Percentiles rank a stretch among this genome's conserved stretches.
phyloP scores from a whole-genome alignment of 768 basidiomycete genomes.

The Boletellus emodensis region DNA sequence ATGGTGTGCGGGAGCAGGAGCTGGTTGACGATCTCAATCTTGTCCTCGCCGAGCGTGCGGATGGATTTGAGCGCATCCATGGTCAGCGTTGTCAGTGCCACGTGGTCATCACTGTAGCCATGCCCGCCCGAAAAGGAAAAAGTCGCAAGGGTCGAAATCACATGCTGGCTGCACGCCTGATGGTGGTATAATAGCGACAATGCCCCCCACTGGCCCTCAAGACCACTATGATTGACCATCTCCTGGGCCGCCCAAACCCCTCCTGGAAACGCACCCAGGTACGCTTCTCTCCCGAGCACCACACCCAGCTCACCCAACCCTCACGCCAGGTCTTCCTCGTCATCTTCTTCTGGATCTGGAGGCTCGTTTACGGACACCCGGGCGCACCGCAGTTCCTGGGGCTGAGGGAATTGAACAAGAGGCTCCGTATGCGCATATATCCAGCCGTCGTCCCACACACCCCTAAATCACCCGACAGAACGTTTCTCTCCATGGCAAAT shows the following conservation, averaged over 20 bases:
- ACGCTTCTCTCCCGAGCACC: constrained; percentile 7
- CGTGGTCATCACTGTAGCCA: constrained; percentile 7
- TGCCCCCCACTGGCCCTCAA: background rate
- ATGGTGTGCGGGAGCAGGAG: constrained; percentile 75
- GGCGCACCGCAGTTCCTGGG: constrained; percentile 65
- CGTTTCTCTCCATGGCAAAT: constrained; percentile 97
- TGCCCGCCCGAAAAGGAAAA: constrained; percentile 19
- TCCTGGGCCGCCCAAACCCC: constrained; percentile 81
- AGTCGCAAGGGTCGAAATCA: constrained; percentile 22
- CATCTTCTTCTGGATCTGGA: constrained; percentile 87
- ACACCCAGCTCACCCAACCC: background rate
- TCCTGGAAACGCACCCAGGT: constrained; percentile 90
- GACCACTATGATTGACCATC: constrained; percentile 83
- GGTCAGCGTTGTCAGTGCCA: background rate
- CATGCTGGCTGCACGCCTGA: constrained; percentile 23
- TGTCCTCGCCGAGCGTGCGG: constrained; percentile 37
- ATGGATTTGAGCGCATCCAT: constrained; percentile 38
- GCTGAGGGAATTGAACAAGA: constrained; percentile 55
- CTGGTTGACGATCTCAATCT: constrained; percentile 88
- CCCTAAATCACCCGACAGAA: constrained; percentile 36
- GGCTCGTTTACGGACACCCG: constrained; percentile 62
- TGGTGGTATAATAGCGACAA: background rate
- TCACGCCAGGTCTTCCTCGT: constrained; percentile 75
- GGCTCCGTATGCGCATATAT: constrained; percentile 46
- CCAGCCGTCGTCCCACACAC: background rate